Percentiles rank a stretch among this genome's conserved stretches.
Conservation (phyloP, 2,329 filamentous ascomycete genomes). For the Scytalidium sp. region DNA sequence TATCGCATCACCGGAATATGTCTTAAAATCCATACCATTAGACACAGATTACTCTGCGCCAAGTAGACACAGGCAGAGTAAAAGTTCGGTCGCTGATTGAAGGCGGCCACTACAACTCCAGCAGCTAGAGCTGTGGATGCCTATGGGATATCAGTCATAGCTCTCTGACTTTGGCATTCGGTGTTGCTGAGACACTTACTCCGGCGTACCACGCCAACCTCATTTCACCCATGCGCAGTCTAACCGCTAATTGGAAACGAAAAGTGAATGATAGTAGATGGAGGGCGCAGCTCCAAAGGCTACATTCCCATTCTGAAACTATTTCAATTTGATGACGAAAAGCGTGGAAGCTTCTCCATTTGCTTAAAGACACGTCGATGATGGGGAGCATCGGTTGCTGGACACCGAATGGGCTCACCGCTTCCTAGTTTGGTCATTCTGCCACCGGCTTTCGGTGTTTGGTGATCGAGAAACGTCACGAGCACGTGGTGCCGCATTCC, state of each 20-base stretch:
- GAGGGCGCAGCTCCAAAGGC: neutral
- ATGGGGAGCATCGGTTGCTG: neutral
- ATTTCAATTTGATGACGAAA: neutral
- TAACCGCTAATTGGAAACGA: neutral
- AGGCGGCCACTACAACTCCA: constrained; percentile 81
- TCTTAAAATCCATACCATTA: constrained; percentile 64
- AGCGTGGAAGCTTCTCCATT: neutral
- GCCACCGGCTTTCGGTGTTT: neutral
- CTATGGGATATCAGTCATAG: constrained; percentile 36
- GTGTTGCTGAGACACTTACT: constrained; percentile 33
- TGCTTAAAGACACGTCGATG: neutral
- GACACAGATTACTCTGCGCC: constrained; percentile 90
- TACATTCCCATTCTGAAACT: neutral
- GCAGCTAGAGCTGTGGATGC: constrained; percentile 80
- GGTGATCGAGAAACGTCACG: neutral
- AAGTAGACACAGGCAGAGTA: constrained; percentile 98
- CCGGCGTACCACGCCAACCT: constrained; percentile 48
- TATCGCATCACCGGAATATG: neutral
- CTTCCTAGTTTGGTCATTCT: neutral
- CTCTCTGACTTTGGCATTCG: neutral
- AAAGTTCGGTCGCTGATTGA: constrained; percentile 95
- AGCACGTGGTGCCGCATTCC: neutral
- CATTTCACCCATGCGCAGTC: constrained; percentile 31
- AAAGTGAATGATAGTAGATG: neutral
- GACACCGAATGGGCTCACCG: neutral